Evolutionary conservation across 2,329 filamentous ascomycete genomes (phyloP), one percentile per base, ranked within the genome.

Genomic region (Neopestalotiopsis sp.): DNA sequence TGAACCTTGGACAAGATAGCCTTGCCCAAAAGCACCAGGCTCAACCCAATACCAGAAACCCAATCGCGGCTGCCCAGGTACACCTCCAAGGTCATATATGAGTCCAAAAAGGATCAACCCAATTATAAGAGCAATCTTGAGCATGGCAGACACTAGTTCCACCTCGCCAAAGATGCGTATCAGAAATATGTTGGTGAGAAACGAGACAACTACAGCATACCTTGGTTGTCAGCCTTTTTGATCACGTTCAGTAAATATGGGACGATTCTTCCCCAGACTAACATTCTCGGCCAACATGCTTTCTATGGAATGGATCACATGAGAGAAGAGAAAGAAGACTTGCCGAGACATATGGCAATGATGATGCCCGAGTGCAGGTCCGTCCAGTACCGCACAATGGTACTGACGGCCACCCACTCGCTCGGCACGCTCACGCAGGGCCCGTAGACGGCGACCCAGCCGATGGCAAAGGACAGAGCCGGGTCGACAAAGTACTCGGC

Each of bases 31-130:
- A 0, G 85, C 84, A 6, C 85, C 85, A 0, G 85, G 85, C 5
- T 81, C 69, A 13, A 81, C 82, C 84, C 85, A 87, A 75, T 85
- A 87, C 40, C 83, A 78, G 74, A 86, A 86, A 2, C 85, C 85
- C 69, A 83, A 84, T 56, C 82, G 78, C 70, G 86, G 82, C 72
- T 84, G 79, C 67, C 85, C 81, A 2, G 85, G 84, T 6, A 84
- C 85, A 67, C 85, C 85, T 20, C 85, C 85, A 2, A 85, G 76
- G 70, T 83, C 83, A 32, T 86, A 78, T 59, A 87, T 79, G 42
- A 86, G 78, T 2, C 81, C 84, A 10, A 84, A 71, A 40, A 87
- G 84, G 65, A 85, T 82, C 42, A 85, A 65, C 24, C 86, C 83
- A 68, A 88, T 87, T 75, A 87, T 81, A 0, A 81, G 81, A 58